Evolutionary conservation across 768 basidiomycete species (phyloP).

Genomic region (Botryobasidium botryosum): DNA sequence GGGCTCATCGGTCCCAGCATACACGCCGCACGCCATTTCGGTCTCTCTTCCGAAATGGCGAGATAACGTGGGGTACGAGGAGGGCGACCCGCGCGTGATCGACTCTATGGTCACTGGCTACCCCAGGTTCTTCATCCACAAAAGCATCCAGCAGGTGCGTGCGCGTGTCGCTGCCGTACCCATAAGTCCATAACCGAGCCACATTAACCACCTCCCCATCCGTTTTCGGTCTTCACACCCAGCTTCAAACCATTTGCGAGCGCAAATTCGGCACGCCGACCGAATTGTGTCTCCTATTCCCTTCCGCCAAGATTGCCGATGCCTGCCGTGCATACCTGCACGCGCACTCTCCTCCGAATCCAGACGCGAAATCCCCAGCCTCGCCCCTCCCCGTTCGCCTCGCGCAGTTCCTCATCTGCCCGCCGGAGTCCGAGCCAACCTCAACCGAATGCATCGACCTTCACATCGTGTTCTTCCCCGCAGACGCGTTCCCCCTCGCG

Average conservation of each 20-base stretch:
- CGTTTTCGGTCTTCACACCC: background rate
- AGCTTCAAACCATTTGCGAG: conserved; percentile 68
- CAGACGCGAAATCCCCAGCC: no score
- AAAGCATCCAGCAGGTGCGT: conserved; percentile 65
- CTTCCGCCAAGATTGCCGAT: conserved; percentile 54
- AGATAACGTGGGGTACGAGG: conserved; percentile 85
- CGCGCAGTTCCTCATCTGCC: conserved; percentile 51
- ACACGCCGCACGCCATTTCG: conserved; percentile 69
- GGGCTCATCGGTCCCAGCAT: conserved; percentile 17
- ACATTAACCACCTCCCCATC: background rate
- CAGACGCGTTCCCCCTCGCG: conserved; percentile 40
- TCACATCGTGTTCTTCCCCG: conserved; percentile 67
- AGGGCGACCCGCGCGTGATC: conserved; percentile 64
- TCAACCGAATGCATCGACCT: conserved; percentile 32
- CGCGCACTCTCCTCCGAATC: conserved; percentile 28
- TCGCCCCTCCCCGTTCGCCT: conserved; percentile 33
- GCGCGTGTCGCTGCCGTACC: background rate
- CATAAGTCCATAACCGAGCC: no score
- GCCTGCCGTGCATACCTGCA: conserved; percentile 61
- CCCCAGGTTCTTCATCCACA: conserved; percentile 87
- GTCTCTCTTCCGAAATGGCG: conserved; percentile 89
- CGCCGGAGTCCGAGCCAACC: conserved; percentile 2
- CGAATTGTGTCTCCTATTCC: conserved; percentile 68
- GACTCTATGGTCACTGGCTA: conserved; percentile 78
- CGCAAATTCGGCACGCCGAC: conserved; percentile 54